phyloP scores from a whole-genome alignment of 768 basidiomycete species.

The Mycena chlorophos region DNA sequence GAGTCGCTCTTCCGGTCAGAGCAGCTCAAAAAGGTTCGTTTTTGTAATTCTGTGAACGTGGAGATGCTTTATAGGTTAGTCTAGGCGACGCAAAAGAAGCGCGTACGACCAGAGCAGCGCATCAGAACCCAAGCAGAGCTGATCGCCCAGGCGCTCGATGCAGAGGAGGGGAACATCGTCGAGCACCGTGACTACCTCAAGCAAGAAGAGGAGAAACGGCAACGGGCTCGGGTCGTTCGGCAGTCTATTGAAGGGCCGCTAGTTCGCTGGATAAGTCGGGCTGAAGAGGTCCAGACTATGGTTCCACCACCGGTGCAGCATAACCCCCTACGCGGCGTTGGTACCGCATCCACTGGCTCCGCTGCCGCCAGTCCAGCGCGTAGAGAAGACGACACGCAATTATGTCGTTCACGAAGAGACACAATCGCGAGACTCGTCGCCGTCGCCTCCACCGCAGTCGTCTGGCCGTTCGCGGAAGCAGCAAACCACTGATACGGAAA shows the following conservation, averaged over 20 bases:
- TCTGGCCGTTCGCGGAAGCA: constrained; percentile 37
- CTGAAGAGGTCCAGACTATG: constrained; percentile 55
- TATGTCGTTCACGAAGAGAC: constrained; percentile 66
- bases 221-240: constrained; percentile 62
- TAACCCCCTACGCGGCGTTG: too few relatives aligned
- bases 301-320: constrained; percentile 36
- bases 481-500: constrained; percentile 42
- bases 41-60: neutral
- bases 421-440: constrained; percentile 6
- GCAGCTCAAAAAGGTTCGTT: constrained; percentile 53
- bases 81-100: constrained; percentile 63
- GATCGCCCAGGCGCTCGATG: constrained; percentile 79
- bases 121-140: constrained; percentile 79
- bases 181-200: constrained; percentile 79
- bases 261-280: constrained; percentile 68
- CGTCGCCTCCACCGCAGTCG: neutral
- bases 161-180: constrained; percentile 80
- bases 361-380: constrained; percentile 31
- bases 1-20: constrained; percentile 62
- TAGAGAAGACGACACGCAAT: constrained; percentile 60
- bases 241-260: constrained; percentile 64
- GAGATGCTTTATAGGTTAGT: neutral
- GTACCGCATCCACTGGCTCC: neutral
- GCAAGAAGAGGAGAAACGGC: constrained; percentile 80
- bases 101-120: constrained; percentile 51